Evolutionary conservation across 768 basidiomycete species (phyloP), one percentile per base, ranked within the genome.

Genomic region (Tephrocybe rancida): DNA sequence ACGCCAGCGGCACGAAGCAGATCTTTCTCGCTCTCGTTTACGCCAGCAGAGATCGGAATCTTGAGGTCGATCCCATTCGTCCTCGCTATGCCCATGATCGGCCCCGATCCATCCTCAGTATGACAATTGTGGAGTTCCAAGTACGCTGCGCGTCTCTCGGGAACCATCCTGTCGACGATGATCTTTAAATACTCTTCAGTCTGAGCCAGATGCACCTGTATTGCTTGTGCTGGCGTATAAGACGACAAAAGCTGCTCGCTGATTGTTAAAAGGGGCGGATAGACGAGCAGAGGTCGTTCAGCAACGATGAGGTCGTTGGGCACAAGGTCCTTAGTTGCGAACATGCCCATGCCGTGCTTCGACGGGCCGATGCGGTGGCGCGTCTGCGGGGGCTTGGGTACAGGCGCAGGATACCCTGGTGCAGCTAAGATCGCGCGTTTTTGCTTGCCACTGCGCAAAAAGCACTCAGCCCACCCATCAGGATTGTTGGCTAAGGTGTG

Each of bases 241-340:
- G 50, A 8, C 29, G 50, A 16, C 22, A 32, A 13, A 8, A 22
- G n/a, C 3, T 42, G 8, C 0, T 21, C 24, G n/a, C 24, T 37
- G 5, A 1, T 21, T 3, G 24, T 9, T 8, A 30, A 41, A 10
- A 5, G 44, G 46, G 24, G 50, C 5, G 66, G 67, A 14, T 48
- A 34, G 7, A 75, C 56, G 18, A 76, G 55, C 29, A 76, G 56
- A 1, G 75, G 74, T 1, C 75, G 70, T 48, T 77, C 57, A 1
- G 57, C 35, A 9, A 48, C 6, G 5, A 58, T 39, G 2, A 58
- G 44, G 19, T 51, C 57, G 9, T 46, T 42, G 11, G 43, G 3
- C 13, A 38, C 9, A 24, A 55, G 21, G 30, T 48, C 26, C 2
- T 34, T 21, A 5, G 46, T 34, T 6, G 58, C 54, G 19, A 55